A percentile compares a stretch with the other conserved stretches of the same genome.
Conservation (phyloP, 768 basidiomycete species). For the Boletus rubroflammeus region DNA sequence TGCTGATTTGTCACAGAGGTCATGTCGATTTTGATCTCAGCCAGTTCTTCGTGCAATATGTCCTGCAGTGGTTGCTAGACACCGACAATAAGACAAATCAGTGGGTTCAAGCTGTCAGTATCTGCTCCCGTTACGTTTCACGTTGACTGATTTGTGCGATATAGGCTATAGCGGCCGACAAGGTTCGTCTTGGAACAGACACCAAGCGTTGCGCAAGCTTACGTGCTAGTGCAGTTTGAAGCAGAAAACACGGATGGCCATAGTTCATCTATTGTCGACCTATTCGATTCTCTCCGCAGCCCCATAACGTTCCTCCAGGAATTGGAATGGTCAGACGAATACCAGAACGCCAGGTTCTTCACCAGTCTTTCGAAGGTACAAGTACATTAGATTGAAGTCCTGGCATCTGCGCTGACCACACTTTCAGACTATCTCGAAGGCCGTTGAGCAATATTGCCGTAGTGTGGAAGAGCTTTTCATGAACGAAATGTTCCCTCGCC, state of each 20-base stretch:
- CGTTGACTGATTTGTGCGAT: slow-evolving; percentile 7
- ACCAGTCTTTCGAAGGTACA: slow-evolving; percentile 84
- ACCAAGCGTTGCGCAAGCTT: background rate
- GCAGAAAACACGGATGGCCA: slow-evolving; percentile 77
- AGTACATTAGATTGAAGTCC: background rate
- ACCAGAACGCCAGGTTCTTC: slow-evolving; percentile 86
- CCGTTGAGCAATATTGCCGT: slow-evolving; percentile 88
- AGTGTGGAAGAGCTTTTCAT: slow-evolving; percentile 87
- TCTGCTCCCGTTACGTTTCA: background rate
- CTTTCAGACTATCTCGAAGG: slow-evolving; percentile 80
- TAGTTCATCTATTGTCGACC: slow-evolving; percentile 95
- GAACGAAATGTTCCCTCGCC: slow-evolving; percentile 91
- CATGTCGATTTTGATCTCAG: slow-evolving; percentile 65
- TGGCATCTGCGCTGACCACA: background rate
- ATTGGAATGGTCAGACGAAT: slow-evolving; percentile 88
- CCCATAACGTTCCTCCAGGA: slow-evolving; percentile 86
- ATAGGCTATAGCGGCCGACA: slow-evolving; percentile 80
- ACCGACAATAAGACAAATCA: slow-evolving; percentile 87
- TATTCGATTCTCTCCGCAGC: slow-evolving; percentile 91
- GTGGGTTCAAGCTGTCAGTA: slow-evolving; percentile 88
- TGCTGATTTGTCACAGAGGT: slow-evolving; percentile 36
- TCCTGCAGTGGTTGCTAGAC: slow-evolving; percentile 82
- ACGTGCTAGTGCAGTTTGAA: slow-evolving; percentile 54
- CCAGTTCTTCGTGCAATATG: slow-evolving; percentile 82
- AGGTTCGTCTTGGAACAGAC: slow-evolving; percentile 41